Conservation (phyloP, 2,329 filamentous ascomycete species). For the Phoma sp. region DNA sequence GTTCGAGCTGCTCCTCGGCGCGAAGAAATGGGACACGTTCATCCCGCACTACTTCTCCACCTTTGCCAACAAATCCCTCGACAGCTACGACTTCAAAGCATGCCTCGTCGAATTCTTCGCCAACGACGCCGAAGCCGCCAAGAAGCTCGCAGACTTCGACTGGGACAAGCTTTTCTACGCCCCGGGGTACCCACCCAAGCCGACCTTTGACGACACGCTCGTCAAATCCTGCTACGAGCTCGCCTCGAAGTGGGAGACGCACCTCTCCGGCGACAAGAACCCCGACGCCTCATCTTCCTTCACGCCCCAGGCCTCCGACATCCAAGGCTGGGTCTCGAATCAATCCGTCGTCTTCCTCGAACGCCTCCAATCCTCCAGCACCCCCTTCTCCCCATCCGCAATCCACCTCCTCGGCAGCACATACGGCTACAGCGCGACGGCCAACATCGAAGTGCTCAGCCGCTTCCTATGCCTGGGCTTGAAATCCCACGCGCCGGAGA, state of each 20-base stretch:
- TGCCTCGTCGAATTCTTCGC: conserved; percentile 87
- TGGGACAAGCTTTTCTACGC: conserved; percentile 90
- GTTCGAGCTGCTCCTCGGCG: conserved; percentile 83
- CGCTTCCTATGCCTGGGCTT: conserved; percentile 83
- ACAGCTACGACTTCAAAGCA: conserved; percentile 92
- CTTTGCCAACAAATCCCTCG: conserved; percentile 84
- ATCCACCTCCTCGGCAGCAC: conserved; percentile 74
- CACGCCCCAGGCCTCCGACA: conserved; percentile 70
- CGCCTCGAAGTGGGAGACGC: conserved; percentile 78
- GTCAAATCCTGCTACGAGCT: conserved; percentile 85
- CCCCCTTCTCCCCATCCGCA: conserved; percentile 68
- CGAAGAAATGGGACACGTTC: conserved; percentile 90
- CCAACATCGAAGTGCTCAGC: conserved; percentile 85
- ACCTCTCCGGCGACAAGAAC: conserved; percentile 33
- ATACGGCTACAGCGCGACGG: conserved; percentile 72
- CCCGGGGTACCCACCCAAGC: conserved; percentile 89
- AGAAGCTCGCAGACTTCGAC: conserved; percentile 75
- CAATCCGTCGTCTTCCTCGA: conserved; percentile 93
- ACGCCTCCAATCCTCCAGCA: conserved; percentile 70
- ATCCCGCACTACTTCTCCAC: conserved; percentile 93
- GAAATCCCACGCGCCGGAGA: conserved; percentile 70
- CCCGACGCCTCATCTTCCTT: conserved; percentile 45
- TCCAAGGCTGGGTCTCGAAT: conserved; percentile 78
- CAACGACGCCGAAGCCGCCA: conserved; percentile 64
- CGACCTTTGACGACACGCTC: conserved; percentile 85